Base-by-base conservation (phyloP, 1,139 yeast genomes). In the Taphrina populina region DNA sequence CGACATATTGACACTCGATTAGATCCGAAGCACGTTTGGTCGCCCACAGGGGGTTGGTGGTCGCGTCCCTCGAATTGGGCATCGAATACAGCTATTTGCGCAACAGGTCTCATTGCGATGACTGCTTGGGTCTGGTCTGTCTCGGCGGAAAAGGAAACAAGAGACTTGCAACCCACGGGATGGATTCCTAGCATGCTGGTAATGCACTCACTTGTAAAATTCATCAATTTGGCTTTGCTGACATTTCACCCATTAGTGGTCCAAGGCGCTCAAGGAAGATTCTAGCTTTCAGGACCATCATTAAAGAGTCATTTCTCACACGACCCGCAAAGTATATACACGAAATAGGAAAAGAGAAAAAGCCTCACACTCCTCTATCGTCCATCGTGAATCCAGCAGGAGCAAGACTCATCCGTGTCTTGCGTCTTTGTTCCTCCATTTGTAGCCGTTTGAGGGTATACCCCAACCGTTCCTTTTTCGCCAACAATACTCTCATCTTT, bases 21-120 rank as follows among this genome's bases (percentile, higher is more conserved):
- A 43, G 47, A 49, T 27, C 32, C 41, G 19, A 37, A 63, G 61
- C 63, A 63, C 47, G 63, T 63, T 24, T 63, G 66, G 66, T 47
- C 63, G 17, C 47, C 63, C 11, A 57, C 65, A 2, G 65, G 65
- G 44, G 76, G 76, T 43, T 73, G 77, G 76, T 73, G 65, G 66
- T 70, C 70, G 59, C 69, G 68, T 39, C 77, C 77, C 32, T 66
- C 67, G 64, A 73, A 73, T 70, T 71, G 73, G 71, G 67, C 65
- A 58, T 56, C 67, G 45, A 73, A 73, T 64, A 67, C 74, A 13
- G 58, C 61, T 24, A 59, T 65, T 51, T 23, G 33, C 8, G 46
- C 52, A 5, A 19, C 41, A 7, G 58, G 56, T 11, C 34, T 56
- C 24, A 34, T 46, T 32, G 34, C 35, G 13, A 41, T 51, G 6